Evolutionary conservation across 2,329 filamentous ascomycete genomes (phyloP).

Genomic region (Alternaria consortialis): DNA sequence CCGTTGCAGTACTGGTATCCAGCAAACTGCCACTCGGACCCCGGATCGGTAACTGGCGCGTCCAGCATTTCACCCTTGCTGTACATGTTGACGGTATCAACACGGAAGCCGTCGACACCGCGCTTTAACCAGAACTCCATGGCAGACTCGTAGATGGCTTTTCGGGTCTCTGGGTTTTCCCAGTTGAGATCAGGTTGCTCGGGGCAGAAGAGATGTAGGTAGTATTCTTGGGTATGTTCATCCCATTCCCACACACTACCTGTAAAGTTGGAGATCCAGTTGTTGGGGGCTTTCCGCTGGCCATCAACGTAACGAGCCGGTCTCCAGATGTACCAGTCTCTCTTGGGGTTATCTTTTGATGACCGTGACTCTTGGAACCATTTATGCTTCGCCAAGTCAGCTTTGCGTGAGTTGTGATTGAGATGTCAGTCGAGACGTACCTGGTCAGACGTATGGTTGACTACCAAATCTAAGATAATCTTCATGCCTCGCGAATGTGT

Average conservation of each 20-base stretch:
- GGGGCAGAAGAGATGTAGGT: slow-evolving; percentile 76
- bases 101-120: slow-evolving; percentile 64
- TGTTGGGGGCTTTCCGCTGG: slow-evolving; percentile 74
- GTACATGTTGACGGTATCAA: slow-evolving; percentile 52
- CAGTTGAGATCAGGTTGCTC: slow-evolving; percentile 89
- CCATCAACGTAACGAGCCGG: slow-evolving; percentile 62
- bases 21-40: slow-evolving; percentile 46
- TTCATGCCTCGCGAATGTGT: slow-evolving; percentile 50
- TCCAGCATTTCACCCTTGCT: slow-evolving; percentile 47
- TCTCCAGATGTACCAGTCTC: slow-evolving; percentile 66
- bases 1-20: slow-evolving; percentile 70
- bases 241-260: slow-evolving; percentile 75
- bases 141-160: slow-evolving; percentile 72
- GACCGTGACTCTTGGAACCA: slow-evolving; percentile 67
- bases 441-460: slow-evolving; percentile 53
- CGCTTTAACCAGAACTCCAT: slow-evolving; percentile 83
- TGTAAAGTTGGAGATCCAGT: slow-evolving; percentile 73
- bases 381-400: slow-evolving; percentile 51
- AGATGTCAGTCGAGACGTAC: slow-evolving; percentile 19
- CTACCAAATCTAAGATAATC: slow-evolving; percentile 52
- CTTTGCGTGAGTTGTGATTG: neutral
- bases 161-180: slow-evolving; percentile 73
- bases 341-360: slow-evolving; percentile 60
- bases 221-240: slow-evolving; percentile 75
- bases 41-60: slow-evolving; percentile 44